phyloP scores from a whole-genome alignment of 2,329 filamentous ascomycete genomes.

The Exophiala sp. region DNA sequence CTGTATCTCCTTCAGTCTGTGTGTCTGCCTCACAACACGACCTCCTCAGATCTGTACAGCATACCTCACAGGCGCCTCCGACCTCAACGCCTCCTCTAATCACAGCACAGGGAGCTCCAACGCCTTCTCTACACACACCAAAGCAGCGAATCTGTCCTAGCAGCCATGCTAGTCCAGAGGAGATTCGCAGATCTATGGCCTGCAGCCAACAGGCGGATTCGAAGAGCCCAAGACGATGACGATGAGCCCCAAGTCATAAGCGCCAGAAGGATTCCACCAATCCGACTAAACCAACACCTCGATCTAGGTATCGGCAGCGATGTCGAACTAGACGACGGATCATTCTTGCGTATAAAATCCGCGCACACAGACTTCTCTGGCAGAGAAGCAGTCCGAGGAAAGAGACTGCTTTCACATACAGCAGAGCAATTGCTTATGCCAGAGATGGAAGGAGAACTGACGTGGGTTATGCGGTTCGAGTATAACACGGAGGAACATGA shows the following conservation, averaged over 20 bases:
- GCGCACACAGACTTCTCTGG: conserved; percentile 32
- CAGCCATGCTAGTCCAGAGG: background rate
- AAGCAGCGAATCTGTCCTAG: background rate
- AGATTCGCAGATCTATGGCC: background rate
- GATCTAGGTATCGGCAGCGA: background rate
- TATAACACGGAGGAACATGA: background rate
- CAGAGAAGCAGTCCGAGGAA: conserved; percentile 36
- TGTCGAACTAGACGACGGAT: conserved; percentile 36
- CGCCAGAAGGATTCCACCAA: background rate
- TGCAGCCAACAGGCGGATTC: too few relatives aligned
- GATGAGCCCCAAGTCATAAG: too few relatives aligned
- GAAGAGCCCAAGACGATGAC: too few relatives aligned
- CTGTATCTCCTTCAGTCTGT: background rate
- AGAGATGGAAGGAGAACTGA: conserved; percentile 42
- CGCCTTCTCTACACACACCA: too few relatives aligned
- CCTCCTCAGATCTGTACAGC: too few relatives aligned
- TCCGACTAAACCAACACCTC: conserved; percentile 40
- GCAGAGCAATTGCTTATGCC: conserved; percentile 36
- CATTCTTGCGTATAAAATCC: conserved; percentile 39
- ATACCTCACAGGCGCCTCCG: too few relatives aligned
- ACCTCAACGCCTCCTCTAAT: too few relatives aligned
- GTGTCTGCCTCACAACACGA: too few relatives aligned
- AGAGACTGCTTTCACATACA: conserved; percentile 34
- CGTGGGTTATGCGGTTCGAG: conserved; percentile 31
- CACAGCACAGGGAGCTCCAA: too few relatives aligned